phyloP scores from a whole-genome alignment of 2,329 filamentous ascomycete species.

The Paraphaeosphaeria minitans region DNA sequence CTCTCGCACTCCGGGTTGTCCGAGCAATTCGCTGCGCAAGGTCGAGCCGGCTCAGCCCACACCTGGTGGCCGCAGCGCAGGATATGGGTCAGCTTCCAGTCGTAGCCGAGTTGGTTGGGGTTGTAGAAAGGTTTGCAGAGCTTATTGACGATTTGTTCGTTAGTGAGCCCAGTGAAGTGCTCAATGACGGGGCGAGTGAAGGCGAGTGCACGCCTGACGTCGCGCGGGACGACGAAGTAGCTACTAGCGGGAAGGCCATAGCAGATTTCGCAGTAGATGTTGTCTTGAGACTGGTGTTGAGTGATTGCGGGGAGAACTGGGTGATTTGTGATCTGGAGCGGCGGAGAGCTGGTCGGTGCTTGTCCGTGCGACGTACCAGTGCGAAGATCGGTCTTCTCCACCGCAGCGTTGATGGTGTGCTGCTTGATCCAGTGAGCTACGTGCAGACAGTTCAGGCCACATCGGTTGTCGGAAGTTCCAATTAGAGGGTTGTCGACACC shows the following conservation, averaged over 20 bases:
- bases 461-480: constrained; percentile 13
- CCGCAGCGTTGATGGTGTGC: not conserved
- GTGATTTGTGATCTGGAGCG: not conserved
- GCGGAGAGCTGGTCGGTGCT: not conserved
- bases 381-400: not conserved
- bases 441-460: constrained; percentile 22
- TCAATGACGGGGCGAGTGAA: constrained; percentile 17
- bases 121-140: constrained; percentile 12
- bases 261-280: constrained; percentile 25
- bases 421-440: not conserved
- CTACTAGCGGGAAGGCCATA: constrained; percentile 20
- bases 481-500: constrained; percentile 1
- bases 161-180: not conserved
- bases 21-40: constrained; percentile 21
- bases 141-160: not conserved
- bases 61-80: constrained; percentile 24
- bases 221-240: constrained; percentile 10
- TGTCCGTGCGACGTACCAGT: not conserved
- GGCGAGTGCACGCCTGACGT: constrained; percentile 14
- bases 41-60: constrained; percentile 5
- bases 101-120: not conserved
- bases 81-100: constrained; percentile 12
- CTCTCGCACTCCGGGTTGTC: not conserved
- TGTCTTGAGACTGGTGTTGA: constrained; percentile 7
- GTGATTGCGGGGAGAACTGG: not conserved